Evolutionary conservation across 2,329 filamentous ascomycete genomes (phyloP).

Genomic region (Onygenales sp.): DNA sequence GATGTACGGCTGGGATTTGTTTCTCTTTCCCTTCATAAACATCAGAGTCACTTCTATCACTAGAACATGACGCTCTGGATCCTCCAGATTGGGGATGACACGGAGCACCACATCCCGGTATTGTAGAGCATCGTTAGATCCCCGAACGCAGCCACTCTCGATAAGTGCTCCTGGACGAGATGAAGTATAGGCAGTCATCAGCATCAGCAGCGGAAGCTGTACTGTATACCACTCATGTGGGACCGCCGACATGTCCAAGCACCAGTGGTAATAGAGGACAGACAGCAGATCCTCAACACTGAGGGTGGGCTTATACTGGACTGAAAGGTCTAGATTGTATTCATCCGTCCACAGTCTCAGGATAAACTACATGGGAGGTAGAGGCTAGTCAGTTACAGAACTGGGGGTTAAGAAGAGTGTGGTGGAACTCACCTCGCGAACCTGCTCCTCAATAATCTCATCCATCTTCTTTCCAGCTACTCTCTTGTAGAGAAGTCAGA

Average conservation of each 20-base stretch:
- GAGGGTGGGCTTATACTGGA: neutral
- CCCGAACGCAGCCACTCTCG: neutral
- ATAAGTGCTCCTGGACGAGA: neutral
- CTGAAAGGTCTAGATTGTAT: neutral
- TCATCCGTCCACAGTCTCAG: neutral
- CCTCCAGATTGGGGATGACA: neutral
- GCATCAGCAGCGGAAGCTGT: neutral
- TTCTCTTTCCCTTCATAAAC: constrained; percentile 4
- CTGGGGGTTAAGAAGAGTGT: neutral
- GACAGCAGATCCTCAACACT: neutral
- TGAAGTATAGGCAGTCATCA: constrained; percentile 1
- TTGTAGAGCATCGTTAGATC: neutral
- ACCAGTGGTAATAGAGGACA: constrained; percentile 2
- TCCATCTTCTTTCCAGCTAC: constrained; percentile 2
- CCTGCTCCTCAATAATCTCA: constrained; percentile 7
- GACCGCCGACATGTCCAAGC: neutral
- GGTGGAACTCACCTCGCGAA: neutral
- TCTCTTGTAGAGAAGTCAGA: constrained; percentile 3
- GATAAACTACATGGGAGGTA: neutral
- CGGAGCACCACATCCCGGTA: constrained; percentile 1
- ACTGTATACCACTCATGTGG: constrained; percentile 2
- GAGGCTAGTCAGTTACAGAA: neutral
- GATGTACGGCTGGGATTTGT: neutral
- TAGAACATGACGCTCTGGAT: neutral
- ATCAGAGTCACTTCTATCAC: constrained; percentile 1